phyloP scores from a whole-genome alignment of 2,329 filamentous ascomycete genomes.

The Penicillium sp. region DNA sequence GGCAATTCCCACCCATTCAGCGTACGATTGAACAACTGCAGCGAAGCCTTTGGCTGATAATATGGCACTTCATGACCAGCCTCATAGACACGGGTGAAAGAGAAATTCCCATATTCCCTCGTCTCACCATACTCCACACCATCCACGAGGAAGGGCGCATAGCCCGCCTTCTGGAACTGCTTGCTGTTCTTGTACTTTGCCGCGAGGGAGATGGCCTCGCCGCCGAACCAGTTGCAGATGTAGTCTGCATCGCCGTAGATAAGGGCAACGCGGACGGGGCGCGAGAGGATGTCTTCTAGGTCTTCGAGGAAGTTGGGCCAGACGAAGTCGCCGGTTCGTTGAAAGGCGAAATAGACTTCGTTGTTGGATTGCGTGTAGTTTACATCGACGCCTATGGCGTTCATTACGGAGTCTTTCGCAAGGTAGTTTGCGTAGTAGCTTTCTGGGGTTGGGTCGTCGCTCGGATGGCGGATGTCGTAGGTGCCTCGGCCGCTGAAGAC shows the following conservation, averaged over 20 bases:
- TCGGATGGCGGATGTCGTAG: slow-evolving; percentile 61
- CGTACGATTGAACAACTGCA: slow-evolving; percentile 61
- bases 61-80: slow-evolving; percentile 63
- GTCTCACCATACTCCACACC: slow-evolving; percentile 65
- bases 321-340: slow-evolving; percentile 59
- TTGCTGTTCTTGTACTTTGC: slow-evolving; percentile 53
- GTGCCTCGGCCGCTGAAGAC: slow-evolving; percentile 53
- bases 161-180: slow-evolving; percentile 65
- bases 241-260: slow-evolving; percentile 65
- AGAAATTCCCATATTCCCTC: slow-evolving; percentile 72
- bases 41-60: slow-evolving; percentile 57
- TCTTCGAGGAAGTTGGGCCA: slow-evolving; percentile 60
- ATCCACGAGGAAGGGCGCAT: slow-evolving; percentile 69
- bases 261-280: slow-evolving; percentile 66
- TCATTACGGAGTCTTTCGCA: slow-evolving; percentile 57
- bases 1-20: slow-evolving; percentile 56
- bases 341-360: slow-evolving; percentile 49
- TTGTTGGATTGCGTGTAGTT: slow-evolving; percentile 55
- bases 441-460: slow-evolving; percentile 61
- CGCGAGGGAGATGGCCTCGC: slow-evolving; percentile 66
- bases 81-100: slow-evolving; percentile 65
- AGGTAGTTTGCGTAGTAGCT: slow-evolving; percentile 63
- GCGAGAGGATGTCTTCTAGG: slow-evolving; percentile 58
- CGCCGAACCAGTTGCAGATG: slow-evolving; percentile 64
- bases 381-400: slow-evolving; percentile 61